These are phyloP conservation scores for Aspergillus neotritici DNA, from an alignment of 2,329 filamentous ascomycete genomes.

Conservation along the genomic window DNA sequence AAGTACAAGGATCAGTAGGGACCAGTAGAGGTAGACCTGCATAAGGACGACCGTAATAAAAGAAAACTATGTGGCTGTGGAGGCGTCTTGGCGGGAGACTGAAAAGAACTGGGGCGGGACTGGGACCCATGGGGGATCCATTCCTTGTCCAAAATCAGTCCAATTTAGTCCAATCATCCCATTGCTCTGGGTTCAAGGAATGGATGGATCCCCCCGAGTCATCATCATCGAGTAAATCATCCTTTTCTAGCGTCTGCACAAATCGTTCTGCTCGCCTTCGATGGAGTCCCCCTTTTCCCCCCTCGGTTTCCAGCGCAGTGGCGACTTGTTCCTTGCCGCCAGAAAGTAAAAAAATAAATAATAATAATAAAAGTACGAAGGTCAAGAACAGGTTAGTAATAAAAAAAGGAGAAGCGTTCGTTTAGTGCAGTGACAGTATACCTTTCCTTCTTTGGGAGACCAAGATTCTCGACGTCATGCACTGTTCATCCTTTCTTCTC, in stretches of 20 bases:
- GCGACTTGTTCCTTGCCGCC: neutral
- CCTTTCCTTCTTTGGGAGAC: slow-evolving; percentile 5
- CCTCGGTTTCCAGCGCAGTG: slow-evolving; percentile 1
- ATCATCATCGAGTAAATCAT: slow-evolving; percentile 6
- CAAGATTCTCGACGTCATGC: slow-evolving; percentile 16
- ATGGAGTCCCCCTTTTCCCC: slow-evolving; percentile 8
- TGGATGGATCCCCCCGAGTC: neutral
- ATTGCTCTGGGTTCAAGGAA: too few relatives aligned
- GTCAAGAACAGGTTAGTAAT: neutral
- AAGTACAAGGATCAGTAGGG: too few relatives aligned
- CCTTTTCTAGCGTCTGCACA: slow-evolving; percentile 7
- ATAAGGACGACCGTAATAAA: too few relatives aligned
- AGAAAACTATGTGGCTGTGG: too few relatives aligned
- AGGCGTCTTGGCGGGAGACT: too few relatives aligned
- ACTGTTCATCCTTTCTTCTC: slow-evolving; percentile 14
- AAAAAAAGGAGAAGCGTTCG: slow-evolving; percentile 12
- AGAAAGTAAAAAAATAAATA: neutral
- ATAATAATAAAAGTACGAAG: slow-evolving; percentile 1
- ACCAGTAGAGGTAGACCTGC: too few relatives aligned
- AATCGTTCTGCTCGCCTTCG: slow-evolving; percentile 12
- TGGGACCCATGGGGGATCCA: too few relatives aligned
- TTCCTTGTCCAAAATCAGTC: slow-evolving; percentile 3
- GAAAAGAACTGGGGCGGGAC: too few relatives aligned
- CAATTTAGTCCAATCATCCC: neutral
- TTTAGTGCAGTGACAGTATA: slow-evolving; percentile 2